Evolutionary conservation across 208 protist genomes (phyloP), one percentile per base, ranked within the genome.

Genomic region (Crithidia sp.): DNA sequence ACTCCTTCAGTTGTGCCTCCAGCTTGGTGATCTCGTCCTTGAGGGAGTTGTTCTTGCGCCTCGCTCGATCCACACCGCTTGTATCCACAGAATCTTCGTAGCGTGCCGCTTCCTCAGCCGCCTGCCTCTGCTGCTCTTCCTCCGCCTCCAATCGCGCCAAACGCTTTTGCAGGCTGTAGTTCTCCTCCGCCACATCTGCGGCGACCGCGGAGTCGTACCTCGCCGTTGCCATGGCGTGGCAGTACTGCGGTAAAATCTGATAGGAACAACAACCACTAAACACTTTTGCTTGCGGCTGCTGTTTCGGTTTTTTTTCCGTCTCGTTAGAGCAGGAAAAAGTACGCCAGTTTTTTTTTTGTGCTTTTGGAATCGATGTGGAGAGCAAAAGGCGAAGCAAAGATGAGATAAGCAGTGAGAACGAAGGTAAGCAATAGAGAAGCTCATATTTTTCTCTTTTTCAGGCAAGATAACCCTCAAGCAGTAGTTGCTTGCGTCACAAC

Each of bases 81-180:
- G 76, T 86, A 43, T 90, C 77, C 3, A 73, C 41, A 39, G 80
- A 45, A 13, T 44, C 74, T 17, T 79, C 74, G 45, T 70, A 71
- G 14, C 74, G 74, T 10, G 74, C 62, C n/a, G 64, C 67, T 55
- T 65, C 54, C 57, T 70, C 76, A 10, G 52, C 73, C 5, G 45
- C 60, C 17, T 52, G 62, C 65, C 50, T 69, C 16, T 74, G 74
- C 45, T 77, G 37, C 36, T 81, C 72, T 13, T 86, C 84, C 45
- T 92, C 84, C 7, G 83, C 76, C 52, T 89, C 76, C n/a, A 92
- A 53, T 19, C 71, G 78, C n/a, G 72, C 79, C 8, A 90, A 64
- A 10, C 87, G 72, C 19, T 72, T 64, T 36, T 79, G 87, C n/a
- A 92, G 73, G 17, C 76, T 73, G 61, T 76, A 84, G 79, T 92